These are phyloP conservation scores for Craterostigma plantagineum DNA, from an alignment of 257 asterid genomes.

Conservation along the genomic window DNA sequence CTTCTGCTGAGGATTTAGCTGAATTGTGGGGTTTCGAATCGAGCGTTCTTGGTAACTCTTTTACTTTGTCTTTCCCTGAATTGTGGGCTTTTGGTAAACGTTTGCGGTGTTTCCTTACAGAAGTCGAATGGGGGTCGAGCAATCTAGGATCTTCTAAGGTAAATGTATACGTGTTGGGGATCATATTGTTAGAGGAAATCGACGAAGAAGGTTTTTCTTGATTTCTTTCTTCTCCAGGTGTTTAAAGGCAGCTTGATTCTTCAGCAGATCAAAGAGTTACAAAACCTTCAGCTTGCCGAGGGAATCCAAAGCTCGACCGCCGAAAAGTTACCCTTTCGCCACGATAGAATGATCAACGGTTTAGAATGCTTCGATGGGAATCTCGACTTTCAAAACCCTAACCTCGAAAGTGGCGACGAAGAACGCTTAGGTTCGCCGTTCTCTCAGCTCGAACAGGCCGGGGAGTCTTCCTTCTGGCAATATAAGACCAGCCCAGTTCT, in stretches of 20 bases:
- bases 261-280: constrained; percentile 54
- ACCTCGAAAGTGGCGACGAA: constrained; percentile 12
- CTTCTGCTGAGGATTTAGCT: constrained; percentile 62
- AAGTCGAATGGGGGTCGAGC: constrained; percentile 17
- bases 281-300: constrained; percentile 36
- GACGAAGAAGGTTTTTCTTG: background rate
- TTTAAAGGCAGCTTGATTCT: constrained; percentile 15
- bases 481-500: constrained; percentile 30
- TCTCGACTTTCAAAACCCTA: constrained; percentile 15
- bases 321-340: constrained; percentile 10
- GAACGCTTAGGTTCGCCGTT: constrained; percentile 28
- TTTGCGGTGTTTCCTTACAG: constrained; percentile 13
- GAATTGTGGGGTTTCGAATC: constrained; percentile 48
- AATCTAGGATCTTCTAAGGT: constrained; percentile 23
- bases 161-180: too few species aligned
- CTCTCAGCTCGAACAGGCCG: constrained; percentile 25
- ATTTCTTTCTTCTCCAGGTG: constrained; percentile 15
- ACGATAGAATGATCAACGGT: constrained; percentile 11
- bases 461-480: constrained; percentile 31
- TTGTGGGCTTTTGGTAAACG: too few species aligned
- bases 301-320: constrained; percentile 8
- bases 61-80: constrained; percentile 5
- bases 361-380: constrained; percentile 17
- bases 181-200: too few species aligned
- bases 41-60: constrained; percentile 15